phyloP scores from a whole-genome alignment of 1,139 yeast species.

The Nakaseomyces kungkrabaensis region DNA sequence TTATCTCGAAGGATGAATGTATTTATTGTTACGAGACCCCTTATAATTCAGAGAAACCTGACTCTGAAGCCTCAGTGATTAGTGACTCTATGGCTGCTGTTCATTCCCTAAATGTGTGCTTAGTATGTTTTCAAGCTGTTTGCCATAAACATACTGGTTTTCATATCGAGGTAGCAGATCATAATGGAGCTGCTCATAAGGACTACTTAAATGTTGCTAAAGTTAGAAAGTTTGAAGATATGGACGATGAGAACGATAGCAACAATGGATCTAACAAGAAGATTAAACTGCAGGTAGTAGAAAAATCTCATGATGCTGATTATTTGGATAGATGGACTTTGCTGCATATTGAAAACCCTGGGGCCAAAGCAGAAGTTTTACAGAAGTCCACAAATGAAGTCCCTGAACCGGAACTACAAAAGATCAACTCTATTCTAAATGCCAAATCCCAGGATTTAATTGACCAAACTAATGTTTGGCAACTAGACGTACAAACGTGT shows the following conservation, averaged over 20 bases:
- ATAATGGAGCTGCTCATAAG: slow-evolving; percentile 14
- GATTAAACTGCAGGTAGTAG: slow-evolving; percentile 65
- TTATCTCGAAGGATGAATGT: slow-evolving; percentile 28
- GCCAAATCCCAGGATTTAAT: slow-evolving; percentile 58
- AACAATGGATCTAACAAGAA: slow-evolving; percentile 42
- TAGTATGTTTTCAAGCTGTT: slow-evolving; percentile 27
- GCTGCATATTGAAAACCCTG: slow-evolving; percentile 6
- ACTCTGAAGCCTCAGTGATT: background rate
- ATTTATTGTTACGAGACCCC: slow-evolving; percentile 27
- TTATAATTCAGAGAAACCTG: slow-evolving; percentile 14
- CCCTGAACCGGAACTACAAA: slow-evolving; percentile 12
- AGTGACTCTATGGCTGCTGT: slow-evolving; percentile 5
- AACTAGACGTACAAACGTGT: slow-evolving; percentile 74
- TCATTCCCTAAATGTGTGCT: slow-evolving; percentile 23
- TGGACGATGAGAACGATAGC: slow-evolving; percentile 8
- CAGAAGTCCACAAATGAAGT: slow-evolving; percentile 6
- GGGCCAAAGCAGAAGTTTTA: slow-evolving; percentile 2
- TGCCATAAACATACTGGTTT: slow-evolving; percentile 20
- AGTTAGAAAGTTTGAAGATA: slow-evolving; percentile 13
- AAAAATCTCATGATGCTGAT: slow-evolving; percentile 57
- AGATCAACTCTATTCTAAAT: slow-evolving; percentile 42
- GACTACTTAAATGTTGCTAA: slow-evolving; percentile 19
- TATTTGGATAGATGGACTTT: slow-evolving; percentile 38
- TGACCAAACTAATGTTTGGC: slow-evolving; percentile 86
- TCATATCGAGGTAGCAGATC: slow-evolving; percentile 19